Base-by-base conservation (phyloP, 768 basidiomycete species). In the Xerocomellus intermedius region DNA sequence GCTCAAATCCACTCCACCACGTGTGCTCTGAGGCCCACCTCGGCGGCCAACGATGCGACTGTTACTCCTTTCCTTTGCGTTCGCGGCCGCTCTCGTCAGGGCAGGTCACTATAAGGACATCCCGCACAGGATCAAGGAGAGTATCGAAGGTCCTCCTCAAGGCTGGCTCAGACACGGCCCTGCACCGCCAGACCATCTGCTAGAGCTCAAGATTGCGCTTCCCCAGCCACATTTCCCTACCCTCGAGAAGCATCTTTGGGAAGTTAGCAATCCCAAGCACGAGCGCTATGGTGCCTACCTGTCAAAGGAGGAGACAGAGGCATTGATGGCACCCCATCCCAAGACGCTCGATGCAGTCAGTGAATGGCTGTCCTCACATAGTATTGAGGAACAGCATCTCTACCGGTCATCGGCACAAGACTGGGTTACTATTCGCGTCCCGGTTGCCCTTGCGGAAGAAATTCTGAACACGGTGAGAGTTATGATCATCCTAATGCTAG, bases 391-490 rank as follows among this genome's bases (percentile, higher is more conserved):
- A 42, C 65, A 74, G 37, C 75, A 79, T 52, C 59, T 83, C 21
- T 57, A 70, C 41, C 81, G 82, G 10, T 87, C 87, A 12, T 77
- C 84, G 3, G 86, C 87, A 0, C 77, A 80, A 45, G 88, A 89
- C 57, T 91, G 87, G 88, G 72, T 89, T 12, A 82, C 75, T 7
- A 65, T 88, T 38, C 80, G 69, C 12, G 71, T 87, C 8, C 80
- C 86, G 0, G 76, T 91, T 42, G 61, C 71, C 35, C 57, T 83
- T 24, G 87, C 83, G 0, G 88, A 91, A 67, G 71, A 80, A 59
- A 84, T 91, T 81, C 76, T 91, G 17, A 73, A 82, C 62, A 85
- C 89, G 44, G 86, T 87, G 61, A 62, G 80, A 42, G 30, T 26
- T 0, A 4, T 28, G 2, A 2, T 22, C 9, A 30, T 30, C 28